These are phyloP conservation scores for Blastobotrys indianensis DNA, from an alignment of 1,139 yeast species.

Conservation along the genomic window DNA sequence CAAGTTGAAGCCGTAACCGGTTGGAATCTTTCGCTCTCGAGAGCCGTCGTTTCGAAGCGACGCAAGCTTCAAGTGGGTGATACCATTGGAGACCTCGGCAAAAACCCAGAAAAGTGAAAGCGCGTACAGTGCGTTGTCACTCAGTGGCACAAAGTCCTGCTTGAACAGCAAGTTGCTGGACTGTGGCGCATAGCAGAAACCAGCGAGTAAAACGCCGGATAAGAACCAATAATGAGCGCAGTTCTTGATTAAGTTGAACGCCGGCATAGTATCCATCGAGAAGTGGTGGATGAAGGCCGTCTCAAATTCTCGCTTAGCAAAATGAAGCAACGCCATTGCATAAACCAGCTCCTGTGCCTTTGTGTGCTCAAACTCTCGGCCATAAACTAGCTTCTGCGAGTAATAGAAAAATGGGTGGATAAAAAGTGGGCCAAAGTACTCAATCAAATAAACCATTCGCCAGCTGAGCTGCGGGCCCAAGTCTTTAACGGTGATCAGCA, in stretches of 20 bases:
- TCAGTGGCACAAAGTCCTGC: constrained; percentile 22
- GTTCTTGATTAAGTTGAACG: constrained; percentile 79
- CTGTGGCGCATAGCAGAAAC: constrained; percentile 62
- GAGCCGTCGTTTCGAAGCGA: constrained; percentile 46
- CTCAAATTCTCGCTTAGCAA: constrained; percentile 81
- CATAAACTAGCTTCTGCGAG: constrained; percentile 34
- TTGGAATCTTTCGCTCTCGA: constrained; percentile 46
- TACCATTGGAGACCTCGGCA: constrained; percentile 67
- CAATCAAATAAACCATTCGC: constrained; percentile 81
- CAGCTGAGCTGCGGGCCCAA: constrained; percentile 91
- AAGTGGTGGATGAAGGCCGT: constrained; percentile 78
- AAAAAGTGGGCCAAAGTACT: constrained; percentile 82
- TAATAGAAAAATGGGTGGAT: constrained; percentile 69
- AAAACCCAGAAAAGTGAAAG: constrained; percentile 46
- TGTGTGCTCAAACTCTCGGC: constrained; percentile 37
- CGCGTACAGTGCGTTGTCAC: constrained; percentile 18
- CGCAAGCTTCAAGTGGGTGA: constrained; percentile 59
- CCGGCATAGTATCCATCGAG: constrained; percentile 88
- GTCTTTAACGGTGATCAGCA: constrained; percentile 59
- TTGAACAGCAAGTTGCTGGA: constrained; percentile 27
- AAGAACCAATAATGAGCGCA: constrained; percentile 87
- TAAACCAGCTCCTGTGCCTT: constrained; percentile 51
- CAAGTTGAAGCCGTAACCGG: constrained; percentile 43
- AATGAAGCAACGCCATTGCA: constrained; percentile 62
- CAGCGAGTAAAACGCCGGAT: constrained; percentile 68